Base-by-base conservation (phyloP, 73 alveolate species). In the Diophrys appendiculata region DNA sequence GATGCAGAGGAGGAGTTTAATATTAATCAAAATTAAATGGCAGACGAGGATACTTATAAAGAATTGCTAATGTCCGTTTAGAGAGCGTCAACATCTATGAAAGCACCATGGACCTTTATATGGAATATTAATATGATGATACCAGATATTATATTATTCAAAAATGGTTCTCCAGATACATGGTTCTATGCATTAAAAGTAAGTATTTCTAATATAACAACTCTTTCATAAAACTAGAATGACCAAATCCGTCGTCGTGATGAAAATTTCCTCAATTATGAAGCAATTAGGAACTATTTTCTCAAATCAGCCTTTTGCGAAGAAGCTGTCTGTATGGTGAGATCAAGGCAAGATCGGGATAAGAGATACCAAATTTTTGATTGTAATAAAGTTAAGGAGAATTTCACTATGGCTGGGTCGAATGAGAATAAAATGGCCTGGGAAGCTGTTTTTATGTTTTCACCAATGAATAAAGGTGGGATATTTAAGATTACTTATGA, bases 151-250 rank as follows among this genome's bases (percentile, higher is more conserved):
- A 60, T 76, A 2, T 24, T 76, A 29, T 76, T 76, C 43, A 76
- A 65, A 29, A 76, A 76, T 76, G 85, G 85, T 23, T 60, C 78
- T 33, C 85, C 85, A 67, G 85, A 76, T 65, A 60, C 85, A 8
- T 76, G 85, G 85, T 76, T 76, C 27, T 76, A 76, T 27, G 56
- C 85, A 25, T 65, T 52, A 52, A 76, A 76, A 60, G 85, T 76
- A 76, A 22, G n/a, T n/a, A n/a, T 23, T 25, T n/a, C 69, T 60
- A 73, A 56, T 52, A n/a, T n/a, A n/a, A n/a, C n/a, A n/a, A n/a
- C n/a, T n/a, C n/a, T n/a, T n/a, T n/a, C n/a, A n/a, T n/a, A n/a
- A n/a, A n/a, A n/a, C n/a, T n/a, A n/a, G n/a, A 77, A 76, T n/a
- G n/a, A n/a, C n/a, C n/a, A n/a, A n/a, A n/a, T n/a, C n/a, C n/a